A percentile compares a stretch with the other conserved stretches of the same genome.
Evolutionary conservation across 768 basidiomycete species (phyloP).

Genomic region (Crucibulum laeve): DNA sequence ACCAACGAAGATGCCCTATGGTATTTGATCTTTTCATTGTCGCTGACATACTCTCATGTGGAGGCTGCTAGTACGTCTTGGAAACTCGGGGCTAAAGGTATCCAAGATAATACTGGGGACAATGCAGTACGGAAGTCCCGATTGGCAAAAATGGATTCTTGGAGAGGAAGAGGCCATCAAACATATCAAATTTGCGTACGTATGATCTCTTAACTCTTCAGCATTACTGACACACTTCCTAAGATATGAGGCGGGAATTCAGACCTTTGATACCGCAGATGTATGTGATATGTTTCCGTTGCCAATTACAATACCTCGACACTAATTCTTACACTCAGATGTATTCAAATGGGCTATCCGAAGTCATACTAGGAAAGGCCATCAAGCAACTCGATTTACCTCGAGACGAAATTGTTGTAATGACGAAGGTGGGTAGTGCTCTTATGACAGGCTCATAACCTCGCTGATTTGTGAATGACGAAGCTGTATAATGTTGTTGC

Average conservation of each 20-base stretch:
- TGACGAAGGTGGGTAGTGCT: conserved; percentile 57
- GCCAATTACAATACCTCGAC: neutral
- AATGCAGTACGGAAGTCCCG: conserved; percentile 52
- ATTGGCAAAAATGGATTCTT: conserved; percentile 48
- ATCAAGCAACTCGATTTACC: conserved; percentile 64
- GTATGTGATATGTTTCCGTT: conserved; percentile 13
- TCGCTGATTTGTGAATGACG: conserved; percentile 1
- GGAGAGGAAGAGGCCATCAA: conserved; percentile 45
- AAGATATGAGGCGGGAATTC: conserved; percentile 59
- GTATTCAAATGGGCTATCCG: conserved; percentile 65
- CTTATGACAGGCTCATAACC: neutral
- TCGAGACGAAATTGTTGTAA: conserved; percentile 72
- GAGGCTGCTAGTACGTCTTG: conserved; percentile 42
- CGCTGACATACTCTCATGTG: no score
- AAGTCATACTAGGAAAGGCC: conserved; percentile 65
- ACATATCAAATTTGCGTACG: conserved; percentile 39
- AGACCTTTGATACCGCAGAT: conserved; percentile 58
- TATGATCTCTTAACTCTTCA: neutral
- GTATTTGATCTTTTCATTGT: neutral
- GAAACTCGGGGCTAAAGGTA: conserved; percentile 33
- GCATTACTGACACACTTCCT: neutral
- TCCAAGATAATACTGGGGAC: conserved; percentile 50
- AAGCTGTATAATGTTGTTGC: conserved; percentile 35
- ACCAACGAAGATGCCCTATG: neutral
- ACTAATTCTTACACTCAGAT: conserved; percentile 30